phyloP scores from a whole-genome alignment of 2,329 filamentous ascomycete species.

The Coniosporium tulheliwenetii region DNA sequence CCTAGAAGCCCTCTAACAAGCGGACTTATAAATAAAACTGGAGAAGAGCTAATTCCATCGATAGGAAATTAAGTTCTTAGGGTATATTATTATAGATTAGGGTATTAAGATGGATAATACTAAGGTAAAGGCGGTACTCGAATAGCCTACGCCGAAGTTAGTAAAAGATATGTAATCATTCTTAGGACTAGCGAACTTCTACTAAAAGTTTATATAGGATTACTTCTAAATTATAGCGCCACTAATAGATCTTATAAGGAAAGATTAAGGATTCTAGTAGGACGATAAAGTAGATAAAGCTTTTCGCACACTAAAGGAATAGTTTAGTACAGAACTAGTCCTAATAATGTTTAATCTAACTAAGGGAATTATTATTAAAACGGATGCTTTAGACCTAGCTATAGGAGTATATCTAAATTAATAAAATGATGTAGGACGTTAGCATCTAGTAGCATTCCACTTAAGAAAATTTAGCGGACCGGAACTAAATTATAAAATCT shows the following conservation, averaged over 20 bases:
- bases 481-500: conserved; percentile 18
- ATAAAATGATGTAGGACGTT: conserved; percentile 2
- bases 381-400: conserved; percentile 1
- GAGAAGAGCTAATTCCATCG: conserved; percentile 5
- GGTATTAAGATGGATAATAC: conserved; percentile 1
- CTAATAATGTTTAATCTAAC: conserved; percentile 3
- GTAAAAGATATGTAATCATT: conserved; percentile 2
- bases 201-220: conserved; percentile 1
- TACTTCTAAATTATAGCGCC: conserved; percentile 1
- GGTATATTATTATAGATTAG: conserved; percentile 3
- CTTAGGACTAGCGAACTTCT: conserved; percentile 5
- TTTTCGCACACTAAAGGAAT: conserved; percentile 3
- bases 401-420: conserved; percentile 5
- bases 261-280: background rate
- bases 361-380: background rate
- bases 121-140: background rate
- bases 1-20: background rate
- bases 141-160: background rate
- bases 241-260: conserved; percentile 1
- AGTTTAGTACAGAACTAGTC: conserved; percentile 2
- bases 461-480: conserved; percentile 10
- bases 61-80: conserved; percentile 5
- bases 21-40: conserved; percentile 3
- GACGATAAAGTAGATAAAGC: background rate
- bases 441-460: conserved; percentile 9